These are phyloP conservation scores for Lentinus tigrinus DNA, from an alignment of 768 basidiomycete genomes.

Conservation along the genomic window DNA sequence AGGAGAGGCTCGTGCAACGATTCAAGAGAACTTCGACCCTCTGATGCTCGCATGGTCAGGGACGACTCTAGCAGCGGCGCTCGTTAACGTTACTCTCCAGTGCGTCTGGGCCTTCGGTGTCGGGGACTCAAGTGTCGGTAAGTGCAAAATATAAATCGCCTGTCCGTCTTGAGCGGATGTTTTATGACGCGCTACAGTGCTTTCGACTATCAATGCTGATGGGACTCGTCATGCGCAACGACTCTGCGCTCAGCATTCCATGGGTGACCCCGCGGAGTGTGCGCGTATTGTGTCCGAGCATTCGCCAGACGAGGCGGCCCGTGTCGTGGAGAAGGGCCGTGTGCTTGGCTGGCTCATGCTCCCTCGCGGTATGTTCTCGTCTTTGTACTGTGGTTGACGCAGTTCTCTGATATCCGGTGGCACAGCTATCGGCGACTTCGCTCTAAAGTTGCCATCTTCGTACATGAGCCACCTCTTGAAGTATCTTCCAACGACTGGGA, in stretches of 20 bases:
- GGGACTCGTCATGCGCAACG: neutral
- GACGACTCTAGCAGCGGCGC: neutral
- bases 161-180: too few species aligned
- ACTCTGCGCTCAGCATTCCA: neutral
- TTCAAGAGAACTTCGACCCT: neutral
- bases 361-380: neutral
- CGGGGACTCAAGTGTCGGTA: conserved; percentile 7
- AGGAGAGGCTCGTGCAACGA: neutral
- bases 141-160: too few species aligned
- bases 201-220: neutral
- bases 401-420: neutral
- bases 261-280: neutral
- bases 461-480: conserved; percentile 1
- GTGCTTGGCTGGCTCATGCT: neutral
- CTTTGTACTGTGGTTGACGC: too few species aligned
- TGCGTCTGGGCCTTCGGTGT: conserved; percentile 5
- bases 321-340: neutral
- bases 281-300: neutral
- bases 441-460: neutral
- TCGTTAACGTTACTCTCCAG: neutral
- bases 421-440: conserved; percentile 6
- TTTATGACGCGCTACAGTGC: neutral
- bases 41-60: neutral
- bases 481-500: neutral
- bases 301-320: neutral